Evolutionary conservation across 139 green algal species (phyloP).

Genomic region (Chlamydomonas asymmetrica): DNA sequence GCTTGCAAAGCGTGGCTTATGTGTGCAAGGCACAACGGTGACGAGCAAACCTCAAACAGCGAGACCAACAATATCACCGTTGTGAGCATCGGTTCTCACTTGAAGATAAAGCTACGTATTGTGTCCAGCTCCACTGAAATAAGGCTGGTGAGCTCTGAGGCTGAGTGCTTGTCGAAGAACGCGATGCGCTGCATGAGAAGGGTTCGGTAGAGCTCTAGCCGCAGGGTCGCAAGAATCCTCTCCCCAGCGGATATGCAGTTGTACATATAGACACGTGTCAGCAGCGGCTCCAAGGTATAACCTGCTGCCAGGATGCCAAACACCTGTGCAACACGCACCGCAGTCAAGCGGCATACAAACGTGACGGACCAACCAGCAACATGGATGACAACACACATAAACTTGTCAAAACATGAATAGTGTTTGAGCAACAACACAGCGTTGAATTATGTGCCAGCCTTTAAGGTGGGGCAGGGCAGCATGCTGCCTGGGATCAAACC

Average conservation of each 20-base stretch:
- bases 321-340: conserved; percentile 37
- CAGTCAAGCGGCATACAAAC: too few relatives aligned
- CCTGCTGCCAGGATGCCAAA: conserved; percentile 59
- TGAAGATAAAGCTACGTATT: conserved; percentile 82
- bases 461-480: too few relatives aligned
- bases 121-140: conserved; percentile 82
- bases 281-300: conserved; percentile 84
- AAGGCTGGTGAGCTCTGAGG: conserved; percentile 72
- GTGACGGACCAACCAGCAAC: too few relatives aligned
- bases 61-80: too few relatives aligned
- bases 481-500: too few relatives aligned
- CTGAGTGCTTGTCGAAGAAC: conserved; percentile 63
- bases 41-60: not conserved
- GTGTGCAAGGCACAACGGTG: not conserved
- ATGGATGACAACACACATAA: too few relatives aligned
- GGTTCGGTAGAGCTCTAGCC: conserved; percentile 80
- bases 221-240: conserved; percentile 67
- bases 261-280: conserved; percentile 84
- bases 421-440: too few relatives aligned
- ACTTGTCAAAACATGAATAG: too few relatives aligned
- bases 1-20: not conserved
- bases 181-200: conserved; percentile 78
- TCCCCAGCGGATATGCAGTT: conserved; percentile 72
- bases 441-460: too few relatives aligned
- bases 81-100: too few relatives aligned